A percentile compares a stretch with the other conserved stretches of the same genome.
Conservation (phyloP, 768 basidiomycete species). For the Trametes elegans region DNA sequence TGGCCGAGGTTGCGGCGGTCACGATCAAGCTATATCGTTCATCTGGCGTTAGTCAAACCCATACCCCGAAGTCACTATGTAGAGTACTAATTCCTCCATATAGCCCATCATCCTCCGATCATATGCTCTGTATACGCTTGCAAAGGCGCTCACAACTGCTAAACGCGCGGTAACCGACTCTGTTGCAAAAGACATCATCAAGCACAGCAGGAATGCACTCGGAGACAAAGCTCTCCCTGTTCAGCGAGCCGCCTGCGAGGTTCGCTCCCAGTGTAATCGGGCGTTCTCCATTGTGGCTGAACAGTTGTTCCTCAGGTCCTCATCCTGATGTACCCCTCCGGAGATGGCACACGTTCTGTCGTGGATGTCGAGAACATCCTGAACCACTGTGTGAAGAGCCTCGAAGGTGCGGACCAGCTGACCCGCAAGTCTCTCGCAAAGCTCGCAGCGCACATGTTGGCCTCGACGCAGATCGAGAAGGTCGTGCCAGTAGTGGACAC, state of each 20-base stretch:
- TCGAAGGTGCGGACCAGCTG: constrained; percentile 81
- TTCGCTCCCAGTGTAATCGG: constrained; percentile 31
- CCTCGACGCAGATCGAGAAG: constrained; percentile 75
- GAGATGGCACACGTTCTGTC: constrained; percentile 53
- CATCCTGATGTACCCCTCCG: constrained; percentile 56
- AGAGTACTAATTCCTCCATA: neutral
- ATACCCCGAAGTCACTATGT: constrained; percentile 5
- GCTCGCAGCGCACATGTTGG: constrained; percentile 80
- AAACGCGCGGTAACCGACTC: constrained; percentile 84
- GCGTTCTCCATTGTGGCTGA: constrained; percentile 18
- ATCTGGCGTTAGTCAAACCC: constrained; percentile 55
- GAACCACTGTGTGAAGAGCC: constrained; percentile 59
- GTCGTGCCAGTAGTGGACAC: constrained; percentile 43
- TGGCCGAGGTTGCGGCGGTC: constrained; percentile 75
- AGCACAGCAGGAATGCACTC: constrained; percentile 73
- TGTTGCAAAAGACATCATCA: constrained; percentile 75
- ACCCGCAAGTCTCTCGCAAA: constrained; percentile 79
- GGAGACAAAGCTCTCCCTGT: constrained; percentile 82
- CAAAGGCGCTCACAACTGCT: constrained; percentile 77
- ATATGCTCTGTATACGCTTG: constrained; percentile 72
- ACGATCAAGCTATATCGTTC: constrained; percentile 69
- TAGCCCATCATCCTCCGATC: constrained; percentile 82
- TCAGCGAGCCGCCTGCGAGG: constrained; percentile 81
- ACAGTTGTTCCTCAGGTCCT: constrained; percentile 39
- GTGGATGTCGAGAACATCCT: constrained; percentile 80